Conservation (phyloP, 176 grass and related monocot genomes). For the Miscanthus lutarioriparius region DNA sequence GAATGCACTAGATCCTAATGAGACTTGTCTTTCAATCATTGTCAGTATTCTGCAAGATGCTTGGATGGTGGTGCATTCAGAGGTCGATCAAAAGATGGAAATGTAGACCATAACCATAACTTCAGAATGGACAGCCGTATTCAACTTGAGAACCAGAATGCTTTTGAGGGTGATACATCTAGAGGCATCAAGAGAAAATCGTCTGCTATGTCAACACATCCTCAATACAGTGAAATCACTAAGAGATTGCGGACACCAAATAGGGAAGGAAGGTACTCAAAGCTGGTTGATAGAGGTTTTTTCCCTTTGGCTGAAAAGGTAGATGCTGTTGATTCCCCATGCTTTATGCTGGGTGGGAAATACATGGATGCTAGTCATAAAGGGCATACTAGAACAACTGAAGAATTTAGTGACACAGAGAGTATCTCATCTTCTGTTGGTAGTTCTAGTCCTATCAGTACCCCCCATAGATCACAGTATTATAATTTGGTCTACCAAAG, state of each 20-base stretch:
- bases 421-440: slow-evolving; percentile 75
- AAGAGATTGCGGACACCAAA: slow-evolving; percentile 47
- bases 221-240: slow-evolving; percentile 30
- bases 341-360: slow-evolving; percentile 54
- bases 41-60: slow-evolving; percentile 56
- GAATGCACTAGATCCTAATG: neutral
- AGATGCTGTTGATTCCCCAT: slow-evolving; percentile 73
- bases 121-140: slow-evolving; percentile 26
- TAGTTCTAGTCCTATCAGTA: slow-evolving; percentile 71
- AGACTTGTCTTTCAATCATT: slow-evolving; percentile 16
- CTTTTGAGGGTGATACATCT: slow-evolving; percentile 43
- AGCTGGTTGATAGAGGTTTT: slow-evolving; percentile 38
- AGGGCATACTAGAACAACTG: slow-evolving; percentile 35
- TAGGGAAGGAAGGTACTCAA: slow-evolving; percentile 31
- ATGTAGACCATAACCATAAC: neutral
- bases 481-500: slow-evolving; percentile 42
- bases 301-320: slow-evolving; percentile 63
- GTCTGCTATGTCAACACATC: slow-evolving; percentile 34
- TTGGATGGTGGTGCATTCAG: slow-evolving; percentile 36
- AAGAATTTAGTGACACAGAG: slow-evolving; percentile 51
- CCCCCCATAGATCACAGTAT: slow-evolving; percentile 26
- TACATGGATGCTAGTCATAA: slow-evolving; percentile 45
- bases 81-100: slow-evolving; percentile 42
- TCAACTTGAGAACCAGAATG: slow-evolving; percentile 45
- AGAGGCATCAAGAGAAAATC: slow-evolving; percentile 58